Conservation (phyloP, 495 filamentous ascomycete species). For the Monascus purpureus region DNA sequence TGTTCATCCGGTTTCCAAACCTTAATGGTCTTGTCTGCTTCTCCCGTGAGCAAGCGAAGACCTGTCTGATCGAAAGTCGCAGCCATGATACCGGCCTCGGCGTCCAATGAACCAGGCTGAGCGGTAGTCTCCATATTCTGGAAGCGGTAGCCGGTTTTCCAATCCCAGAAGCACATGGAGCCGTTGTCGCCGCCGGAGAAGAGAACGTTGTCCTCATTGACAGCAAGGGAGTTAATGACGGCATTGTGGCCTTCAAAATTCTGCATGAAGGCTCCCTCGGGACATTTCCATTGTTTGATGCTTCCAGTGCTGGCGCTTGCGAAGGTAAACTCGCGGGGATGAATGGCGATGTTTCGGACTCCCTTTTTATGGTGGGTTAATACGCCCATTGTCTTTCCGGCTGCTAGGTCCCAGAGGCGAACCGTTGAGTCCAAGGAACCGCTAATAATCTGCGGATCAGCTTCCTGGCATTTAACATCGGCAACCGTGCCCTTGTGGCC, state of each 20-base stretch:
- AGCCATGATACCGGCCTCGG: conserved; percentile 87
- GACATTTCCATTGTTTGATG: conserved; percentile 99
- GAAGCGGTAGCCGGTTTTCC: conserved; percentile 90
- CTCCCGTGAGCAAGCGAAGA: conserved; percentile 77
- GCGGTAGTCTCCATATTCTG: conserved; percentile 79
- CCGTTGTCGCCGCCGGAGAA: conserved; percentile 96
- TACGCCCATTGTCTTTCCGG: conserved; percentile 89
- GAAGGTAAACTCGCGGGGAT: conserved; percentile 94
- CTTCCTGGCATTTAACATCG: conserved; percentile 84
- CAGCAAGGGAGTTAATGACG: conserved; percentile 87
- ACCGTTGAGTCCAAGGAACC: conserved; percentile 85
- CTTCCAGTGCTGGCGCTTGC: conserved; percentile 77
- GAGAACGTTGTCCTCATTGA: conserved; percentile 88
- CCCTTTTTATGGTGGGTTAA: conserved; percentile 98
- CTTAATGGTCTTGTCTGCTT: conserved; percentile 96
- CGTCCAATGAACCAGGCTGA: conserved; percentile 87
- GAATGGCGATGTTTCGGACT: conserved; percentile 70
- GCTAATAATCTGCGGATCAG: conserved; percentile 89
- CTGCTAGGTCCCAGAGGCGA: conserved; percentile 90
- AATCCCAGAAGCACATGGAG: conserved; percentile 96
- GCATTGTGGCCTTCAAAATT: conserved; percentile 96
- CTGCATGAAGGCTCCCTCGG: conserved; percentile 97
- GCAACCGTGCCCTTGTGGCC: conserved; percentile 86
- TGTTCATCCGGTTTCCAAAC: conserved; percentile 86
- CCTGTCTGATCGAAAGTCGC: conserved; percentile 84